These are phyloP conservation scores for Amanita molliuscula DNA, from an alignment of 768 basidiomycete species.

Conservation along the genomic window DNA sequence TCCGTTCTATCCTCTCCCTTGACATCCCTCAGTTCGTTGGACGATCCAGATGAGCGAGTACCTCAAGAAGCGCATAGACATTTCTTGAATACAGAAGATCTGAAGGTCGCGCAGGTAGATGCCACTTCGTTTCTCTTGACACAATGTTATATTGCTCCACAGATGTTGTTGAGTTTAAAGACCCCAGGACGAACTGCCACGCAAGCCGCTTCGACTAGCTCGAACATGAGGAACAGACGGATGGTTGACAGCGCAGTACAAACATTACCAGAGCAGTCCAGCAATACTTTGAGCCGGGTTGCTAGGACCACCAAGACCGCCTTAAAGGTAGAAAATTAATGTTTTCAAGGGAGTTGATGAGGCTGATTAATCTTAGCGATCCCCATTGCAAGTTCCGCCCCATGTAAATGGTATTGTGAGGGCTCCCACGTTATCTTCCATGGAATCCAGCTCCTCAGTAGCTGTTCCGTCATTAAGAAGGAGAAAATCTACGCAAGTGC, in stretches of 20 bases:
- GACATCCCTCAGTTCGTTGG: slow-evolving; percentile 65
- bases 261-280: slow-evolving; percentile 16
- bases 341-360: neutral
- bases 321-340: neutral
- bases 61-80: slow-evolving; percentile 15
- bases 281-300: neutral
- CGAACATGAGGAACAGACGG: slow-evolving; percentile 12
- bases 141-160: neutral
- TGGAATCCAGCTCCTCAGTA: neutral
- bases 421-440: slow-evolving; percentile 3
- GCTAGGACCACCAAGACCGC: neutral
- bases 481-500: neutral
- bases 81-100: slow-evolving; percentile 33
- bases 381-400: slow-evolving; percentile 3
- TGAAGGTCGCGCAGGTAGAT: slow-evolving; percentile 50
- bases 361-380: neutral
- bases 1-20: slow-evolving; percentile 63
- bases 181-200: neutral
- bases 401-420: slow-evolving; percentile 4
- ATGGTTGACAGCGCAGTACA: slow-evolving; percentile 19
- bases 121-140: neutral
- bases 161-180: slow-evolving; percentile 5
- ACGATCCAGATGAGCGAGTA: slow-evolving; percentile 41
- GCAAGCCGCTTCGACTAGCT: neutral
- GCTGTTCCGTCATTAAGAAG: neutral